Evolutionary conservation across 768 basidiomycete genomes (phyloP).

Genomic region (Lentinula detonsa): DNA sequence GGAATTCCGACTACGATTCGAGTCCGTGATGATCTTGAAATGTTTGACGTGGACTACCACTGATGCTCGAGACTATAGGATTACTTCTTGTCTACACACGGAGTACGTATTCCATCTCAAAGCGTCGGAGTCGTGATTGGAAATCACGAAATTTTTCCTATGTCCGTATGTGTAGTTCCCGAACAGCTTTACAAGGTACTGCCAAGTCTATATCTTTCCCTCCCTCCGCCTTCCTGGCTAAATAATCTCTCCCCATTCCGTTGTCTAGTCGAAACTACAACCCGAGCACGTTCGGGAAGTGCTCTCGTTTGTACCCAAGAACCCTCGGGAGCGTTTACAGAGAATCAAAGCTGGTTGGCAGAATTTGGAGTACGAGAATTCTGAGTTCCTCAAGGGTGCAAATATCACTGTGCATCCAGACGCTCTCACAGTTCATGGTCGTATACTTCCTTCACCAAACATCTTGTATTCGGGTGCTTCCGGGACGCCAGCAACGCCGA

Average conservation of each 20-base stretch:
- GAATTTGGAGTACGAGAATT: constrained; percentile 28
- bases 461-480: constrained; percentile 21
- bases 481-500: background rate
- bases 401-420: constrained; percentile 24
- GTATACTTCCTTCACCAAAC: constrained; percentile 24
- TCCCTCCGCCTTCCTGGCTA: too few relatives aligned
- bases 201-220: too few relatives aligned
- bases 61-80: constrained; percentile 13
- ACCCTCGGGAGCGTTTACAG: constrained; percentile 15
- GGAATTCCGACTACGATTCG: constrained; percentile 19
- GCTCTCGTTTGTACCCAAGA: constrained; percentile 20
- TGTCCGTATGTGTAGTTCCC: constrained; percentile 18
- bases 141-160: constrained; percentile 21
- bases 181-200: constrained; percentile 25
- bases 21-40: constrained; percentile 11
- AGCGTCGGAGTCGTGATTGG: constrained; percentile 22
- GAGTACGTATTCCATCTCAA: constrained; percentile 14
- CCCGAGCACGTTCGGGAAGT: constrained; percentile 25
- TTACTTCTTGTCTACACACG: constrained; percentile 20
- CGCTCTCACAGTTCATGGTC: constrained; percentile 28
- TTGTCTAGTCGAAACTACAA: constrained; percentile 24
- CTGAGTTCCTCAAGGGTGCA: constrained; percentile 34
- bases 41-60: background rate
- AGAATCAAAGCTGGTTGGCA: constrained; percentile 22
- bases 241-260: background rate